Evolutionary conservation across 2,329 filamentous ascomycete species (phyloP).

Genomic region (Monilinia vaccinii-corymbosi): DNA sequence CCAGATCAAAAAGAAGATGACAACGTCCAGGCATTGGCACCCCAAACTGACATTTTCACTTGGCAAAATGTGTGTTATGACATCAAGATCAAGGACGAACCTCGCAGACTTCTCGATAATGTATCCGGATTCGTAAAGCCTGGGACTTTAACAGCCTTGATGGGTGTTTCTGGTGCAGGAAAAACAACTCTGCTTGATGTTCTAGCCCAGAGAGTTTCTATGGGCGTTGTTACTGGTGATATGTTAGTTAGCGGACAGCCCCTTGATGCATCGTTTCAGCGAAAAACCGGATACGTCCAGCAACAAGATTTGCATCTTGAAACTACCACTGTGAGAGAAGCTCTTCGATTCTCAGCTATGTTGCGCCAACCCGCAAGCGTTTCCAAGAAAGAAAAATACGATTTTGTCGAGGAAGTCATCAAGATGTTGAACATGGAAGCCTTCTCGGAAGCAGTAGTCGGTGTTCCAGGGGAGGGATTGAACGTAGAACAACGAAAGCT

Average conservation of each 20-base stretch:
- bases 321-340: constrained; percentile 69
- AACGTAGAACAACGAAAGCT: constrained; percentile 66
- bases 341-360: constrained; percentile 75
- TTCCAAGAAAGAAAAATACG: constrained; percentile 67
- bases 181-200: constrained; percentile 83
- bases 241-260: constrained; percentile 42
- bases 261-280: constrained; percentile 62
- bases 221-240: constrained; percentile 81
- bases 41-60: constrained; percentile 28
- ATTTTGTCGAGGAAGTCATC: constrained; percentile 86
- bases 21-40: constrained; percentile 21
- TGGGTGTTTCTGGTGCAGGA: constrained; percentile 69
- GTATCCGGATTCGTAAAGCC: constrained; percentile 69
- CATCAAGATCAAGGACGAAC: constrained; percentile 59
- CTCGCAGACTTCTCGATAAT: constrained; percentile 56
- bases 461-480: constrained; percentile 80
- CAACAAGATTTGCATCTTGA: constrained; percentile 86
- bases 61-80: constrained; percentile 54
- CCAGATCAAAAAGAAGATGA: constrained; percentile 19
- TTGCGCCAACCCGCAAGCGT: constrained; percentile 75
- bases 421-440: constrained; percentile 84
- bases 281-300: constrained; percentile 87
- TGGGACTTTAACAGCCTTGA: constrained; percentile 59
- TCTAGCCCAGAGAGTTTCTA: constrained; percentile 70
- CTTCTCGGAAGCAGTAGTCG: constrained; percentile 84